phyloP scores from a whole-genome alignment of 306 rosid genomes.

The Medicago lupulina region DNA sequence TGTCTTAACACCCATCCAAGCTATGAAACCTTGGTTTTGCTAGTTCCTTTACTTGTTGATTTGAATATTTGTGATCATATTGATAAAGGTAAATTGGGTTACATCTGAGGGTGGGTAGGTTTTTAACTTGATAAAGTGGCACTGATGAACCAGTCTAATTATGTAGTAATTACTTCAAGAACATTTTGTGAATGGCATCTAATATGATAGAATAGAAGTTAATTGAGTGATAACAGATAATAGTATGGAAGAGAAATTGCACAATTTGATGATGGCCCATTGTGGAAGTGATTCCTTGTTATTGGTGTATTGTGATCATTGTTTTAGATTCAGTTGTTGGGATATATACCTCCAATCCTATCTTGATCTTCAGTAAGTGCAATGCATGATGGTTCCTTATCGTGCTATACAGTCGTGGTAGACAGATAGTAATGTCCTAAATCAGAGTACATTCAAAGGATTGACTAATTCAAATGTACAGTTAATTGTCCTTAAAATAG shows the following conservation, averaged over 20 bases:
- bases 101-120: neutral
- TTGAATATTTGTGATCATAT: neutral
- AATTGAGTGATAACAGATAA: neutral
- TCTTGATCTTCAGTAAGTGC: conserved; percentile 11
- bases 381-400: neutral
- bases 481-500: neutral
- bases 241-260: conserved; percentile 15
- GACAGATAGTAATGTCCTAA: conserved; percentile 8
- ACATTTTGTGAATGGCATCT: conserved; percentile 1
- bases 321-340: conserved; percentile 24
- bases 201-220: neutral
- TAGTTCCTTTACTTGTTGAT: conserved; percentile 12
- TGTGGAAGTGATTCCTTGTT: neutral
- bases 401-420: neutral
- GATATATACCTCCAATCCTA: neutral
- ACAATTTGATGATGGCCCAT: conserved; percentile 25
- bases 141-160: conserved; percentile 18
- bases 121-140: conserved; percentile 24
- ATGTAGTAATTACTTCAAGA: neutral
- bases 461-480: conserved; percentile 17
- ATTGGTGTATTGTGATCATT: neutral
- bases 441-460: conserved; percentile 26
- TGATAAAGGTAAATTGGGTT: conserved; percentile 6
- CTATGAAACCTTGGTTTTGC: conserved; percentile 12
- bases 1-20: no score